These are phyloP conservation scores for Zygnema cylindricum DNA, from an alignment of 139 green algal genomes.

Conservation along the genomic window DNA sequence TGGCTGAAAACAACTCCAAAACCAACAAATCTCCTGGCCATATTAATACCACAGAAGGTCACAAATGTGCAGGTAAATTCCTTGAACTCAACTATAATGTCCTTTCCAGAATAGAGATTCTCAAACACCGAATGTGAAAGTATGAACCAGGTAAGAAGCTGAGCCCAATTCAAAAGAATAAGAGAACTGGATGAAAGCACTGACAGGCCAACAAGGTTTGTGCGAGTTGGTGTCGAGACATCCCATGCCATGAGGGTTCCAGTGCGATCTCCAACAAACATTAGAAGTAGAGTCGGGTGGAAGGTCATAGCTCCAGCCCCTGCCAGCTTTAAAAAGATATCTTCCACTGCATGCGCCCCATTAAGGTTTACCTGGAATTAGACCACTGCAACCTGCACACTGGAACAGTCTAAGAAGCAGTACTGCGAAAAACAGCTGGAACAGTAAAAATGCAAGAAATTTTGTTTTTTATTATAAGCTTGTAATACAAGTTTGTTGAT, in stretches of 20 bases:
- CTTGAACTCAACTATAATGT: too few species aligned
- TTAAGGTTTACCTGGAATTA: background rate
- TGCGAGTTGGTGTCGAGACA: constrained; percentile 20
- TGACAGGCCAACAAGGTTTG: constrained; percentile 40
- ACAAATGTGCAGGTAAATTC: too few species aligned
- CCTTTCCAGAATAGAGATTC: too few species aligned
- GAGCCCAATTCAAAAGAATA: too few species aligned
- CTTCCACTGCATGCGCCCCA: constrained; percentile 17
- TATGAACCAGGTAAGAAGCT: too few species aligned
- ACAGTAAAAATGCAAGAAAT: background rate
- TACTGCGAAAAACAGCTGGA: background rate
- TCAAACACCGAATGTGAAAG: too few species aligned
- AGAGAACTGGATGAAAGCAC: background rate
- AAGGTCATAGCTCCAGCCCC: constrained; percentile 50
- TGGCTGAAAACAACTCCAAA: too few species aligned
- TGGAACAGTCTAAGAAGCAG: background rate
- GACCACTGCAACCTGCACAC: background rate
- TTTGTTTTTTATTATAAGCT: background rate
- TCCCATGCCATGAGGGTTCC: constrained; percentile 49
- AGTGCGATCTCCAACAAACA: constrained; percentile 54
- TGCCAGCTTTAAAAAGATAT: constrained; percentile 43
- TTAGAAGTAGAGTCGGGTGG: constrained; percentile 39
- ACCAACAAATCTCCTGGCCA: too few species aligned
- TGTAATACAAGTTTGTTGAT: too few species aligned
- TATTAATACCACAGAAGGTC: too few species aligned